Evolutionary conservation across 371 early-diverging fungal species (phyloP), one percentile per base, ranked within the genome.

Genomic region (Thermomucor indicae-seudaticae): DNA sequence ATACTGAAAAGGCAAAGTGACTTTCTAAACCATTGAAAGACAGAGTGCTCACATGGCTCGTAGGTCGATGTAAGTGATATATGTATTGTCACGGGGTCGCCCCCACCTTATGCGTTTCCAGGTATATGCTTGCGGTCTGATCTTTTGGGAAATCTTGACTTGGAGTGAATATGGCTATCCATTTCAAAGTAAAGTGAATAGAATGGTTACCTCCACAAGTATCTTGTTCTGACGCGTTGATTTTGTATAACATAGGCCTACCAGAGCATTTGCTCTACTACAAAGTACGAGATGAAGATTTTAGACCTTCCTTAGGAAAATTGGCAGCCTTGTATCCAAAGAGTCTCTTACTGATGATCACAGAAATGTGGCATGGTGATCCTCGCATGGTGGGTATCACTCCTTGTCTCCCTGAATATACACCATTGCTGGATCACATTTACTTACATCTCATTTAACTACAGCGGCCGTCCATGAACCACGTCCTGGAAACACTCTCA

Each of bases 131-230:
- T 85, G 86, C 51, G 88, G 81, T 4, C 55, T 88, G 45, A 88
- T 88, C 37, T 89, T 84, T 54, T 89, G 88, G 90, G 90, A 89
- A 62, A 87, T 89, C 45, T 41, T 89, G 47, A 82, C 79, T 27
- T 89, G 90, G 90, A 79, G 81, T 24, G 85, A 71, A 27, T 75
- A 73, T 32, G 85, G 82, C 10, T 88, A 85, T 49, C 90, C 88
- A 0, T 89, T 82, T 65, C 84, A 85, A 60, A 80, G 86, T 57
- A 45, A 16, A 5, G 19, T 27, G 20, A 17, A 14, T n/a, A n/a
- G n/a, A n/a, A n/a, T n/a, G n/a, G n/a, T n/a, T n/a, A n/a, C n/a
- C n/a, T n/a, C n/a, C n/a, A n/a, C n/a, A n/a, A n/a, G n/a, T n/a
- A n/a, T n/a, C n/a, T n/a, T n/a, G n/a, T n/a, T 30, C 19, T 49